Percentiles rank a stretch among this genome's conserved stretches.
Conservation (phyloP, 148 eudicot genomes). For the Amaranthus palmeri region DNA sequence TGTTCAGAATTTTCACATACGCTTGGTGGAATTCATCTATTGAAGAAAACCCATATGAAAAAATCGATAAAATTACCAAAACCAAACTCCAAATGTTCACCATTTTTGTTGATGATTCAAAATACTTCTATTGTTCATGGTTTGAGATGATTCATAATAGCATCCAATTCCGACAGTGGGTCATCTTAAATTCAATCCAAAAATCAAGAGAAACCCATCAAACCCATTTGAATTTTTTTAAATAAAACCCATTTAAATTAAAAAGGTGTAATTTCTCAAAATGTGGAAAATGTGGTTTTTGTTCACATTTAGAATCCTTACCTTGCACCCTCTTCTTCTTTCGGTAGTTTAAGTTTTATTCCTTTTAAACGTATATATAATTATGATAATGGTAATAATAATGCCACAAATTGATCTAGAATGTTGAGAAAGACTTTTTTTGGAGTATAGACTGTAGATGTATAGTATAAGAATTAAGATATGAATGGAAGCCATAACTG, state of each 20-base stretch:
- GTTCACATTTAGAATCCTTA: conserved; percentile 20
- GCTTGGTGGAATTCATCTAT: conserved; percentile 60
- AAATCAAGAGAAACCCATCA: neutral
- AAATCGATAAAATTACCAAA: conserved; percentile 23
- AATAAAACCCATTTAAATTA: too few species aligned
- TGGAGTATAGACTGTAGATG: too few species aligned
- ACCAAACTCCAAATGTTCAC: conserved; percentile 47
- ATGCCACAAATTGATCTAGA: too few species aligned
- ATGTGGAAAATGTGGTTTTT: neutral
- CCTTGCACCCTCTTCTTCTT: conserved; percentile 8
- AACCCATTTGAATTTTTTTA: conserved; percentile 10
- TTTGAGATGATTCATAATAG: too few species aligned
- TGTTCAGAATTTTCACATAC: conserved; percentile 33
- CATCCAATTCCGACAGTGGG: conserved; percentile 17
- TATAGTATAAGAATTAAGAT: too few species aligned
- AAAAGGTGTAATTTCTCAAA: conserved; percentile 5
- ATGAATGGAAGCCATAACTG: too few species aligned
- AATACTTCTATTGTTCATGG: neutral
- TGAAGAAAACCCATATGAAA: conserved; percentile 40
- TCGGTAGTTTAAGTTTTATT: neutral
- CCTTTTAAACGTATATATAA: neutral
- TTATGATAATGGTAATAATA: too few species aligned
- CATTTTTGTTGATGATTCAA: conserved; percentile 12
- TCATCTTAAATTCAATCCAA: neutral
- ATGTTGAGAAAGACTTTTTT: too few species aligned